Percentiles rank a stretch among this genome's conserved stretches.
Conservation (phyloP, 768 basidiomycete genomes). For the Coprinopsis sp. region DNA sequence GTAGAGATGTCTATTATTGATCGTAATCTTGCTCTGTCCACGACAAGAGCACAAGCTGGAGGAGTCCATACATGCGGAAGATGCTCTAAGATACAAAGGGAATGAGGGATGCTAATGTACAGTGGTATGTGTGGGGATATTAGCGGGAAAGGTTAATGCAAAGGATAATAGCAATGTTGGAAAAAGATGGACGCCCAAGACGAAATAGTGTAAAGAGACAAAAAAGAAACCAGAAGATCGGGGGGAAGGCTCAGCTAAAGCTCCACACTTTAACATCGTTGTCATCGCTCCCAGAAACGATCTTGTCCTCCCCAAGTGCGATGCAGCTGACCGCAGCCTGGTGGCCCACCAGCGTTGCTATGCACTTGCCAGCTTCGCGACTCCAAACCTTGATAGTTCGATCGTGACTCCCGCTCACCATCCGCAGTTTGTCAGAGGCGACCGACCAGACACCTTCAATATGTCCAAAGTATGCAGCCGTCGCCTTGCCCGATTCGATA, state of each 20-base stretch:
- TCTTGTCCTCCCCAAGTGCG: constrained; percentile 88
- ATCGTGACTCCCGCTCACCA: constrained; percentile 93
- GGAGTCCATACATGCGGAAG: no score
- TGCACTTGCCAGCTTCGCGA: constrained; percentile 82
- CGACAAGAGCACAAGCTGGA: no score
- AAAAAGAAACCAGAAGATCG: constrained; percentile 9
- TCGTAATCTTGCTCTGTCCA: no score
- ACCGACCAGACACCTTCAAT: constrained; percentile 99
- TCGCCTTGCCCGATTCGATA: constrained; percentile 74
- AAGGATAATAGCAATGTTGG: constrained; percentile 1
- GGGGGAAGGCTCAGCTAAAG: constrained; percentile 39
- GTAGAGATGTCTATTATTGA: no score
- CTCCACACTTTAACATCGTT: constrained; percentile 84
- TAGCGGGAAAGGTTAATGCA: no score
- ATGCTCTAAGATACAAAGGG: no score
- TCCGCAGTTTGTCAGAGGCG: constrained; percentile 83
- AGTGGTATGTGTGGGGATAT: background rate
- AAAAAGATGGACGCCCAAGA: constrained; percentile 3
- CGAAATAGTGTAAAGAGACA: constrained; percentile 1
- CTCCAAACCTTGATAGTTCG: constrained; percentile 99
- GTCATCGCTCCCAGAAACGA: constrained; percentile 95
- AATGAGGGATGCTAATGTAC: background rate
- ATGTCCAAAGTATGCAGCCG: constrained; percentile 89
- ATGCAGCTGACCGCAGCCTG: constrained; percentile 91
- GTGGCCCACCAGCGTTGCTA: constrained; percentile 88